phyloP scores from a whole-genome alignment of 129 eudicot genomes.

The Flaveria ramosissima region DNA sequence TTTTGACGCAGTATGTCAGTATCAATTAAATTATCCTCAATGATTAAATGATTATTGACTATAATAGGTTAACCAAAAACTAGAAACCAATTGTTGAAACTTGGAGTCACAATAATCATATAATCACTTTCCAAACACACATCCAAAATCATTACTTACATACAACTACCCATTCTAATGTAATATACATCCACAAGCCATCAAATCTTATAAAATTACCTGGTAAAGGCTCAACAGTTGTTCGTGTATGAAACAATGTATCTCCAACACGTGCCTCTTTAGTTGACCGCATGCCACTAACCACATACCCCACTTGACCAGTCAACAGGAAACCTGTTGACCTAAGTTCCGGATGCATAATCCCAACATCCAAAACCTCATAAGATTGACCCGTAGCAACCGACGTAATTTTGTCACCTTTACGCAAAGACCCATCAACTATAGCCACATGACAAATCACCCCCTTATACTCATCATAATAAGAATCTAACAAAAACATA shows the following conservation, averaged over 20 bases:
- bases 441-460: constrained; percentile 96
- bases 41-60: not conserved
- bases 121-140: not conserved
- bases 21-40: not conserved
- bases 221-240: constrained; percentile 76
- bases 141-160: not conserved
- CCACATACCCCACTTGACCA: constrained; percentile 96
- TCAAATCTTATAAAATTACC: constrained; percentile 44
- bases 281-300: constrained; percentile 93
- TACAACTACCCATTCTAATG: not conserved
- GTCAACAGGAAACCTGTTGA: constrained; percentile 83
- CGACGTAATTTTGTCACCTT: constrained; percentile 79
- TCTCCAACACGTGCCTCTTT: constrained; percentile 97
- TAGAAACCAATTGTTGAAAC: not conserved
- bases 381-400: constrained; percentile 91
- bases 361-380: constrained; percentile 88
- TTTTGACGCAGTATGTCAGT: not conserved
- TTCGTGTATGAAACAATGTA: constrained; percentile 67
- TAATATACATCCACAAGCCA: not conserved
- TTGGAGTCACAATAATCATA: not conserved
- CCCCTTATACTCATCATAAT: constrained; percentile 95
- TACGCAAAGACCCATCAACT: constrained; percentile 87
- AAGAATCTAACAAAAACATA: constrained; percentile 91
- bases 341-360: constrained; percentile 92
- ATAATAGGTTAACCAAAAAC: not conserved